Evolutionary conservation across 2,329 filamentous ascomycete genomes (phyloP).

Genomic region (Pezicula carpinea): DNA sequence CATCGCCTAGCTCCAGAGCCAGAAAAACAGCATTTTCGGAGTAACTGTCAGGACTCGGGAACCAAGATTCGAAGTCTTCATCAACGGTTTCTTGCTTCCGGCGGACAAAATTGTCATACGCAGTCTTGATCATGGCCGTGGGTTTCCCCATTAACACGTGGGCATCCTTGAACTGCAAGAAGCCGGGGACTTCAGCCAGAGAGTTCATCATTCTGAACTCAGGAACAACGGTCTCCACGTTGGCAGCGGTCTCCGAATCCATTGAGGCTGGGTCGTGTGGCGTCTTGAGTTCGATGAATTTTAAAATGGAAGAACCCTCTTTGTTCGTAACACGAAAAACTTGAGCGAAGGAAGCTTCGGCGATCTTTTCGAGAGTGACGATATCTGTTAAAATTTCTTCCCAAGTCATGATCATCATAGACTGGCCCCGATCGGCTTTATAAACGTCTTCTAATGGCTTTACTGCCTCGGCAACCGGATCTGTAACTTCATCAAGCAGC

Average conservation of each 20-base stretch:
- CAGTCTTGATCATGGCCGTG: conserved; percentile 48
- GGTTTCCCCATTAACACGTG: conserved; percentile 55
- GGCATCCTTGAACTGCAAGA: conserved; percentile 61
- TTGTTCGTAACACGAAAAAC: conserved; percentile 59
- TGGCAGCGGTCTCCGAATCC: conserved; percentile 14
- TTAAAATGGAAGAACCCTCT: conserved; percentile 59
- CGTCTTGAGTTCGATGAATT: conserved; percentile 55
- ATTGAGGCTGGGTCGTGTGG: conserved; percentile 32
- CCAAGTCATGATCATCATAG: conserved; percentile 37
- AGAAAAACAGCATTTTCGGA: conserved; percentile 53
- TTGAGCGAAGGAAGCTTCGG: conserved; percentile 62
- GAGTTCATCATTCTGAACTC: conserved; percentile 61
- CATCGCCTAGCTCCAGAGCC: conserved; percentile 60
- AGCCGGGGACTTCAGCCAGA: conserved; percentile 59
- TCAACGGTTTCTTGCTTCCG: conserved; percentile 32
- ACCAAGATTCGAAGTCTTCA: conserved; percentile 47
- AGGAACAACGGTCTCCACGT: conserved; percentile 46
- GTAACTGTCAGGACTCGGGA: conserved; percentile 57
- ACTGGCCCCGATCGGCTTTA: conserved; percentile 9
- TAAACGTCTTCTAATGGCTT: conserved; percentile 17
- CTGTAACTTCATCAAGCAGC: neutral
- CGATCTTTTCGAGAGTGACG: conserved; percentile 56
- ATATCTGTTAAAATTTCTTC: conserved; percentile 50
- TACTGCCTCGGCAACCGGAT: conserved; percentile 2
- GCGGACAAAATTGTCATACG: conserved; percentile 47